These are phyloP conservation scores for Trichosporon coremiiforme DNA, from an alignment of 1,284 basidiomycete species.

Conservation along the genomic window DNA sequence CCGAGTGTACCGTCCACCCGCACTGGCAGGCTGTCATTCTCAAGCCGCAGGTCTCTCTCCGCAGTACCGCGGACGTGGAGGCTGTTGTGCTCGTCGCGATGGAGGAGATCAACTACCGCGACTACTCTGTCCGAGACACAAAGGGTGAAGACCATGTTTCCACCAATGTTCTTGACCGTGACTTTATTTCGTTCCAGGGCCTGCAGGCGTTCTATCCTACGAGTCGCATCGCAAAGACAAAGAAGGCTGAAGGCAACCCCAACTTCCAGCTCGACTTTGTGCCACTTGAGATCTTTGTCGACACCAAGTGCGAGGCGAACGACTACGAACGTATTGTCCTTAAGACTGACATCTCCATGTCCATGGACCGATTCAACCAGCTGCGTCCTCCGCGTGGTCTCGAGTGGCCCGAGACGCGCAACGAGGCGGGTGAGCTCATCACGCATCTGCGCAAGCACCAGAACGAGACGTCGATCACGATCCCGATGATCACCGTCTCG, in stretches of 20 bases:
- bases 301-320: slow-evolving; percentile 75
- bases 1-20: slow-evolving; percentile 58
- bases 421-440: slow-evolving; percentile 57
- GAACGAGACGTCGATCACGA: slow-evolving; percentile 78
- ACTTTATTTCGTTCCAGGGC: slow-evolving; percentile 72
- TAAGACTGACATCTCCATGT: slow-evolving; percentile 80
- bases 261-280: slow-evolving; percentile 59
- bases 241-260: neutral
- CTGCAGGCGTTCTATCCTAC: slow-evolving; percentile 85
- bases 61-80: slow-evolving; percentile 66
- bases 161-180: slow-evolving; percentile 80
- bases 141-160: slow-evolving; percentile 78
- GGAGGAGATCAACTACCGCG: slow-evolving; percentile 77
- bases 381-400: slow-evolving; percentile 74
- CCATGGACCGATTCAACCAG: slow-evolving; percentile 94
- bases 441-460: slow-evolving; percentile 77
- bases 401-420: slow-evolving; percentile 54
- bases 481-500: slow-evolving; percentile 85
- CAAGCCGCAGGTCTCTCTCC: slow-evolving; percentile 87
- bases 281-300: slow-evolving; percentile 85
- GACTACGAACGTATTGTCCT: slow-evolving; percentile 88
- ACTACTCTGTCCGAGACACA: slow-evolving; percentile 79
- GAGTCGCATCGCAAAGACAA: slow-evolving; percentile 36
- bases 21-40: slow-evolving; percentile 80
- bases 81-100: slow-evolving; percentile 78